A percentile compares a stretch with the other conserved stretches of the same genome.
Evolutionary conservation across 768 basidiomycete genomes (phyloP).

Genomic region (Leccinum rimulosum): DNA sequence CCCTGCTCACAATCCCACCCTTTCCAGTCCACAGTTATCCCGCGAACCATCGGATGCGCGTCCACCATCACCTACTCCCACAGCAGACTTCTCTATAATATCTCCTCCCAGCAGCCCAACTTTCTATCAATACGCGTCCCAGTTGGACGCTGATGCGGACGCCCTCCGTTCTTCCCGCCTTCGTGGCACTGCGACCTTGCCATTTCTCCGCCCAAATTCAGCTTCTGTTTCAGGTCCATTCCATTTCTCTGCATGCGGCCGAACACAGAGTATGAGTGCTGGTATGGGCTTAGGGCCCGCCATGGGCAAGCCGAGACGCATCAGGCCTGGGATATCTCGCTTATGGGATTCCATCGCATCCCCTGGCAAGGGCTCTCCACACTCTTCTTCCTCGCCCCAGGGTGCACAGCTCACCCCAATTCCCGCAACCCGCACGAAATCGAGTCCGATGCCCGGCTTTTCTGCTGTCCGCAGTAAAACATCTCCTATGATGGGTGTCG

Average conservation of each 20-base stretch:
- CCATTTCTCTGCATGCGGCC: conserved; percentile 15
- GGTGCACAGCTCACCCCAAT: conserved; percentile 14
- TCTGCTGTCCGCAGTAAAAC: conserved; percentile 41
- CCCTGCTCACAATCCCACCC: conserved; percentile 11
- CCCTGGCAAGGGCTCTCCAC: conserved; percentile 21
- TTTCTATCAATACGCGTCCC: conserved; percentile 32
- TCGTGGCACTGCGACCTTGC: conserved; percentile 25
- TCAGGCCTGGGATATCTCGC: conserved; percentile 33
- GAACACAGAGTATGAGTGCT: conserved; percentile 28
- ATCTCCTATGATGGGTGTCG: conserved; percentile 35
- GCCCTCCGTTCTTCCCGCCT: conserved; percentile 25
- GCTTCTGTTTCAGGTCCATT: conserved; percentile 22
- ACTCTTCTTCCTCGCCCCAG: conserved; percentile 6
- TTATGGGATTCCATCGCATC: conserved; percentile 35
- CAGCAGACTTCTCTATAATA: conserved; percentile 47
- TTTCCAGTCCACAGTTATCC: conserved; percentile 25
- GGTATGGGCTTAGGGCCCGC: conserved; percentile 21
- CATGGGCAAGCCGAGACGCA: conserved; percentile 24
- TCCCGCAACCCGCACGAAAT: conserved; percentile 23
- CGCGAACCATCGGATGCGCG: conserved; percentile 21
- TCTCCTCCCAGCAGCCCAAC: conserved; percentile 39
- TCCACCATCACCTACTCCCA: conserved; percentile 44
- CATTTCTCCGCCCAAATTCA: conserved; percentile 32
- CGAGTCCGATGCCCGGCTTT: conserved; percentile 31
- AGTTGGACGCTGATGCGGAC: conserved; percentile 18